Conservation (phyloP, 306 rosid species). For the Datisca glomerata region DNA sequence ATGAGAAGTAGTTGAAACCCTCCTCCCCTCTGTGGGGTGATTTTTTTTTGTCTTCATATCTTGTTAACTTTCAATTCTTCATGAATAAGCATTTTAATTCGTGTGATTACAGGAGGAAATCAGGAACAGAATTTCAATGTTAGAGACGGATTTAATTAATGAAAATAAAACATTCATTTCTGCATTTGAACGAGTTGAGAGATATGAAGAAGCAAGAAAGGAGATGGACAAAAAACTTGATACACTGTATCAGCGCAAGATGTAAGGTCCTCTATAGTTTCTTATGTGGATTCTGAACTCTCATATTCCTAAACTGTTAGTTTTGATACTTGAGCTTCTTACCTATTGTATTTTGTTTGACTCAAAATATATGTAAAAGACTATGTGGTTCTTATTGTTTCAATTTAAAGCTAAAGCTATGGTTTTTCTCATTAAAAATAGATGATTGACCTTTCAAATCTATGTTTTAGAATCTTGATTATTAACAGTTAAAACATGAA, state of each 20-base stretch:
- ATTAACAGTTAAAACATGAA: too few relatives aligned
- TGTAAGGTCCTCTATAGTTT: conserved; percentile 38
- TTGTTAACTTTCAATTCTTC: conserved; percentile 3
- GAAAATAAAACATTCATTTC: conserved; percentile 42
- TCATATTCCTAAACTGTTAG: background rate
- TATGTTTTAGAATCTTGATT: too few relatives aligned
- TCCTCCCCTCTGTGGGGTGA: background rate
- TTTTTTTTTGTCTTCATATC: background rate
- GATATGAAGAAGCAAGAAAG: conserved; percentile 60
- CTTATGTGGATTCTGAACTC: background rate
- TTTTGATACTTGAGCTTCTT: background rate
- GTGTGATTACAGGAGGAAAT: conserved; percentile 87
- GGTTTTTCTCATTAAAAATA: background rate
- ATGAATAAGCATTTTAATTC: too few relatives aligned
- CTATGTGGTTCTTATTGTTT: background rate
- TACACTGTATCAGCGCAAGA: conserved; percentile 63
- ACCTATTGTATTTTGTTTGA: too few relatives aligned
- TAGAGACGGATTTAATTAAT: conserved; percentile 46
- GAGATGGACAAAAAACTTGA: conserved; percentile 71
- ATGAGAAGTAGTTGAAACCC: too few relatives aligned
- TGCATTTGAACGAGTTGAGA: conserved; percentile 47
- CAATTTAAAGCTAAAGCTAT: background rate
- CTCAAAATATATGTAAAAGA: too few relatives aligned
- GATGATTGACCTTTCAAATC: too few relatives aligned
- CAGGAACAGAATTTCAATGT: conserved; percentile 45